These are phyloP conservation scores for Urochloa ruziziensis DNA, from an alignment of 176 grass and related monocot genomes.

Conservation along the genomic window DNA sequence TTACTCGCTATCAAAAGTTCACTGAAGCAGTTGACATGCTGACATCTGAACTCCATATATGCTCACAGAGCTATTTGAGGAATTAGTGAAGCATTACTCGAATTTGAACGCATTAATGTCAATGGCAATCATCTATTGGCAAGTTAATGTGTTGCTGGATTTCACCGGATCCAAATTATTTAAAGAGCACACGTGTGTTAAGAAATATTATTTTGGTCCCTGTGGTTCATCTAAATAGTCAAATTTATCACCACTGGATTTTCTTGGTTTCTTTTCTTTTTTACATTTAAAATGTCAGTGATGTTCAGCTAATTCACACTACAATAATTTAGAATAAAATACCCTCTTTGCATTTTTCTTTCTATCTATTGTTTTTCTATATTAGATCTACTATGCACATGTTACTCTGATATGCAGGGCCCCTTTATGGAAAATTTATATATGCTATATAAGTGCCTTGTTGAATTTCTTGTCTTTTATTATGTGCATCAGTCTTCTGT, in stretches of 20 bases:
- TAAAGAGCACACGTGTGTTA: conserved; percentile 7
- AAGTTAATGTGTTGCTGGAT: conserved; percentile 18
- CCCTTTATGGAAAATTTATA: background rate
- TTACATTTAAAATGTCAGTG: background rate
- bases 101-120: conserved; percentile 2
- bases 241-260: background rate
- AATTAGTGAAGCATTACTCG: conserved; percentile 1
- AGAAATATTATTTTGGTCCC: background rate
- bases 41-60: conserved; percentile 10
- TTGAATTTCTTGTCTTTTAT: background rate
- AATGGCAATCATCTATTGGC: background rate
- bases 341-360: background rate
- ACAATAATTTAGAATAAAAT: background rate
- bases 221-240: background rate
- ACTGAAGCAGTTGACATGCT: conserved; percentile 14
- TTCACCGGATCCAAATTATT: background rate
- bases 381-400: background rate
- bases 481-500: background rate
- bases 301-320: background rate
- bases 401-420: background rate
- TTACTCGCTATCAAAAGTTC: conserved; percentile 5
- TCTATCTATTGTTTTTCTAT: background rate
- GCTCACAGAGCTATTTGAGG: conserved; percentile 8
- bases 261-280: background rate
- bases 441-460: background rate